Base-by-base conservation (phyloP, 305 asterid species). In the Solanum hybrid region DNA sequence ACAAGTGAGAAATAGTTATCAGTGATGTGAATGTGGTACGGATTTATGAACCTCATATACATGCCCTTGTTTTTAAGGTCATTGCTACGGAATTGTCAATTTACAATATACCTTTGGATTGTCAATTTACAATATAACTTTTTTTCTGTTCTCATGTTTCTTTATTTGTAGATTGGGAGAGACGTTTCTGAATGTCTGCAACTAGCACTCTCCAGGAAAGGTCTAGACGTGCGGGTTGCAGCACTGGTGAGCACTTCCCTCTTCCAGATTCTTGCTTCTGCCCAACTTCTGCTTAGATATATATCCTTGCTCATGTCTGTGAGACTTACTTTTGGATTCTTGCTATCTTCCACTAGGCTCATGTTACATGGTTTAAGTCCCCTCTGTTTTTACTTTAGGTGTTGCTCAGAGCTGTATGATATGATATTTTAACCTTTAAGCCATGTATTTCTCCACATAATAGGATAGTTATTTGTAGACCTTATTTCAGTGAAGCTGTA, bases 101-200 rank as follows among this genome's bases (percentile, higher is more conserved):
- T 84, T 56, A 32, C 16, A 32, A 84, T 20, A 10, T 22, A 29
- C 32, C 42, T 32, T 51, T 31, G n/a, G 66, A 60, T 56, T 31
- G 31, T 84, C 87, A 24, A 31, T 51, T 85, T 56, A 32, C 17
- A 34, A 56, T 31, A 31, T 4, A 31, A 6, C 76, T 34, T 56
- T 31, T 24, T 56, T 31, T 56, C 42, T 85, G 32, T 40, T 85
- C 16, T 85, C 72, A 85, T 32, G 29, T 85, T 56, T 20, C 7
- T 3, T 86, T 42, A 17, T 90, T 92, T 37, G 91, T 93, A 96
- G 99, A 95, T 96, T 77, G 98, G 96, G 40, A 93, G 91, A 88
- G 96, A 96, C 86, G 96, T 96, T 88, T 91, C 98, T 71, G 95
- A 93, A 91, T 96, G 97, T 93, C 91, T 96, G 79, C 94, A 94